Evolutionary conservation across 371 early-diverging fungal species (phyloP).

Genomic region (Funneliformis caledonium): DNA sequence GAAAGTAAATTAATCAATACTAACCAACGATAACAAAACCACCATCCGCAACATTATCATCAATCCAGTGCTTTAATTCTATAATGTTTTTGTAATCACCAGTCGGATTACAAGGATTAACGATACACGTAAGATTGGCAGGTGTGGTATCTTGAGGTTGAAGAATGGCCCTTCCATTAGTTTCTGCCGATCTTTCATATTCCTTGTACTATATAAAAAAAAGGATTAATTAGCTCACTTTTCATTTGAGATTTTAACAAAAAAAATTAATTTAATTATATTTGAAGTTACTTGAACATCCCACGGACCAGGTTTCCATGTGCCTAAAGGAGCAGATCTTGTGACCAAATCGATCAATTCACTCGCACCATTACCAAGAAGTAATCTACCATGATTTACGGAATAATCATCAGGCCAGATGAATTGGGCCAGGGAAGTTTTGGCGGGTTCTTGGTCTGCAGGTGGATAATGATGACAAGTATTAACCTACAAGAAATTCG

Average conservation of each 20-base stretch:
- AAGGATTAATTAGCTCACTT: neutral
- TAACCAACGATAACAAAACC: conserved; percentile 77
- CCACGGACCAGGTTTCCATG: conserved; percentile 86
- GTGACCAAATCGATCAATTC: conserved; percentile 86
- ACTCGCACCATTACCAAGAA: conserved; percentile 87
- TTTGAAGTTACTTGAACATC: conserved; percentile 63
- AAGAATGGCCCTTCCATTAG: conserved; percentile 69
- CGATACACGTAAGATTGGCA: conserved; percentile 74
- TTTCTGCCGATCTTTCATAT: conserved; percentile 82
- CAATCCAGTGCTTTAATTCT: conserved; percentile 72
- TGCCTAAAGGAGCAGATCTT: conserved; percentile 68
- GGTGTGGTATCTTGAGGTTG: conserved; percentile 53
- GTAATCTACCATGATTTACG: conserved; percentile 57
- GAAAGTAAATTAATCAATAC: conserved; percentile 12
- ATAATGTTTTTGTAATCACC: conserved; percentile 77
- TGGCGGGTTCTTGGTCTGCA: conserved; percentile 88
- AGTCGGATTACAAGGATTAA: conserved; percentile 89
- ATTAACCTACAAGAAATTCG: conserved; percentile 51
- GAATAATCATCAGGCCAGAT: conserved; percentile 69
- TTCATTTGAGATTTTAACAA: neutral
- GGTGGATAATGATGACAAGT: conserved; percentile 86
- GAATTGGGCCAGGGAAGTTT: conserved; percentile 76
- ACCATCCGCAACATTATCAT: conserved; percentile 63
- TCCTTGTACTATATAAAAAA: conserved; percentile 73
- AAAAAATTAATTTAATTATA: neutral